These are phyloP conservation scores for Fusarium poae DNA, from an alignment of 2,329 filamentous ascomycete genomes.

Conservation along the genomic window DNA sequence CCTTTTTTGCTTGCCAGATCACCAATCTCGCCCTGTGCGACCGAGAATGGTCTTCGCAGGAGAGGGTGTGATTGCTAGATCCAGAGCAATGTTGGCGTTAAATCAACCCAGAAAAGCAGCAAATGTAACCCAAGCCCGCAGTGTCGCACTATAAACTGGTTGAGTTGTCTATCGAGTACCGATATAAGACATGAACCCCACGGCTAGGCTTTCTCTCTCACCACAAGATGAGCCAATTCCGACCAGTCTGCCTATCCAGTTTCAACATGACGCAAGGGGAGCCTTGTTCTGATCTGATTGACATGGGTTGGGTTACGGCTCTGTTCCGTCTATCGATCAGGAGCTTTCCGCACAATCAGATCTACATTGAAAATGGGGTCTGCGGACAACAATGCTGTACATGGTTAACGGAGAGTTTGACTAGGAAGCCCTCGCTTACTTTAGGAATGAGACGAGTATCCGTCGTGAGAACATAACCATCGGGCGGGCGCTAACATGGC, in stretches of 20 bases:
- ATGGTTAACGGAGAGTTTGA: constrained; percentile 6
- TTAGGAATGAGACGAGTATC: constrained; percentile 26
- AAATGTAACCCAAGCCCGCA: constrained; percentile 12
- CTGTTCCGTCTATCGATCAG: constrained; percentile 39
- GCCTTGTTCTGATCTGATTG: constrained; percentile 28
- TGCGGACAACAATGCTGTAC: constrained; percentile 1
- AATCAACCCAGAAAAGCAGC: constrained; percentile 14
- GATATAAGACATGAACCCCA: constrained; percentile 37
- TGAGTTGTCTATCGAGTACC: constrained; percentile 25
- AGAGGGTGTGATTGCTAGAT: constrained; percentile 36
- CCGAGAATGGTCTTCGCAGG: constrained; percentile 24
- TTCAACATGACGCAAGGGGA: constrained; percentile 47
- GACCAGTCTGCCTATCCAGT: constrained; percentile 40
- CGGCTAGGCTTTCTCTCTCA: constrained; percentile 47
- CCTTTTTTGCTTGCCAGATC: constrained; percentile 37
- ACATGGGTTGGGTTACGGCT: constrained; percentile 36
- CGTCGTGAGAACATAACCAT: constrained; percentile 17
- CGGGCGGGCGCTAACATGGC: constrained; percentile 1
- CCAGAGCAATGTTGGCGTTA: constrained; percentile 39
- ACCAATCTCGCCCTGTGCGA: constrained; percentile 32
- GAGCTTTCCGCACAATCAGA: constrained; percentile 35
- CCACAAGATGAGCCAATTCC: constrained; percentile 10
- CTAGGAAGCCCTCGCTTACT: constrained; percentile 21
- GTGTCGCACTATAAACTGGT: background rate
- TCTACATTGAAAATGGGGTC: constrained; percentile 40